Conservation (phyloP, 352 stramenopile genomes). For the Bremia lactucae region DNA sequence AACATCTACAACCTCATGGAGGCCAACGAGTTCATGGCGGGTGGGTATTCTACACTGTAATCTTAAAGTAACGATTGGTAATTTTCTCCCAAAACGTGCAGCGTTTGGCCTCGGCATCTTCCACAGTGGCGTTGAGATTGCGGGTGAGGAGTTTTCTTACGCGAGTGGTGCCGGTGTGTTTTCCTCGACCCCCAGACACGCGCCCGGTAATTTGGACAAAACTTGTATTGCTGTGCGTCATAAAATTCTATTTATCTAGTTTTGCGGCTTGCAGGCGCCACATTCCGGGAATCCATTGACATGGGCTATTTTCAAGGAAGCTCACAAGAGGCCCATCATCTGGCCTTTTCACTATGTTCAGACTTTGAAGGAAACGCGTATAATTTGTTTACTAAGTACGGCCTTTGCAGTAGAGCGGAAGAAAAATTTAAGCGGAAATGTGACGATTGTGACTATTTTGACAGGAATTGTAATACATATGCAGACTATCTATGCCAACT, state of each 20-base stretch:
- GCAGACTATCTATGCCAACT: constrained; percentile 78
- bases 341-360: constrained; percentile 75
- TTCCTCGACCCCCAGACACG: constrained; percentile 54
- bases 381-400: constrained; percentile 84
- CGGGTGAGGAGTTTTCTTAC: constrained; percentile 88
- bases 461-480: constrained; percentile 92
- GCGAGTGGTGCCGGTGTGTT: constrained; percentile 87
- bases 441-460: background rate
- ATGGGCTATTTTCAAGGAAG: constrained; percentile 86
- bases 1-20: constrained; percentile 91
- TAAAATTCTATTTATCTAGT: background rate
- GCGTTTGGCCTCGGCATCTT: constrained; percentile 83
- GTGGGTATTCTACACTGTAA: constrained; percentile 25
- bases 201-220: constrained; percentile 26
- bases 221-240: background rate
- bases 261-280: constrained; percentile 40
- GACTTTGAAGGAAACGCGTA: constrained; percentile 86
- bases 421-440: background rate
- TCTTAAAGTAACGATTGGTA: background rate
- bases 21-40: constrained; percentile 81
- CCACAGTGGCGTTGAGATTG: constrained; percentile 89
- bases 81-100: constrained; percentile 6
- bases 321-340: constrained; percentile 56
- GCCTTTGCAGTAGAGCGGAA: background rate
- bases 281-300: constrained; percentile 83